Conservation (phyloP, 2,329 filamentous ascomycete species). For the Stachybotrys chartarum region DNA sequence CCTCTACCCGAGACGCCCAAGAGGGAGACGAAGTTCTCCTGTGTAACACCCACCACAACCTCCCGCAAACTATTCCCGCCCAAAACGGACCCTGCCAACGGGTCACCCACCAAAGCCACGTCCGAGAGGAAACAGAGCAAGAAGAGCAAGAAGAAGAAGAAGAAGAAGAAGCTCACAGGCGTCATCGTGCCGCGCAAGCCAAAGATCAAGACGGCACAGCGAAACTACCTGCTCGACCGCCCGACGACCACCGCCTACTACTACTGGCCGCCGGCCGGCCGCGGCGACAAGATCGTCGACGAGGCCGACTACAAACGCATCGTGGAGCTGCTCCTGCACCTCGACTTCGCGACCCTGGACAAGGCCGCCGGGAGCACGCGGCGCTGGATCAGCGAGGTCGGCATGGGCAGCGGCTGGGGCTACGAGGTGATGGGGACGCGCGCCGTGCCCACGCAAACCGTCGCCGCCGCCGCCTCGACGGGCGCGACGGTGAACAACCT, state of each 20-base stretch:
- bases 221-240: constrained; percentile 40
- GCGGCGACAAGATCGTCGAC: constrained; percentile 57
- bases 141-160: constrained; percentile 27
- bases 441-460: constrained; percentile 9
- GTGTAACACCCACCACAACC: constrained; percentile 21
- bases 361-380: constrained; percentile 57
- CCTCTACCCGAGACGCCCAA: constrained; percentile 23
- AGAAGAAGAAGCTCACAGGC: constrained; percentile 46
- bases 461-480: constrained; percentile 6
- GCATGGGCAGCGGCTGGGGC: constrained; percentile 46
- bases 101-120: constrained; percentile 1
- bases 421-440: constrained; percentile 39
- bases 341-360: constrained; percentile 63
- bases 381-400: constrained; percentile 65
- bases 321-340: constrained; percentile 61
- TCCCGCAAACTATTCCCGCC: constrained; percentile 24
- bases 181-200: constrained; percentile 58
- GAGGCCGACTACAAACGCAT: constrained; percentile 60
- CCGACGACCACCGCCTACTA: constrained; percentile 55
- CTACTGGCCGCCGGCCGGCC: constrained; percentile 53
- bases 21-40: constrained; percentile 13
- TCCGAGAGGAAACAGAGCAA: constrained; percentile 1
- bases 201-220: constrained; percentile 52
- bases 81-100: constrained; percentile 7
- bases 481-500: constrained; percentile 35